Base-by-base conservation (phyloP, 805 yeast species). In the Pichia deserticola region DNA sequence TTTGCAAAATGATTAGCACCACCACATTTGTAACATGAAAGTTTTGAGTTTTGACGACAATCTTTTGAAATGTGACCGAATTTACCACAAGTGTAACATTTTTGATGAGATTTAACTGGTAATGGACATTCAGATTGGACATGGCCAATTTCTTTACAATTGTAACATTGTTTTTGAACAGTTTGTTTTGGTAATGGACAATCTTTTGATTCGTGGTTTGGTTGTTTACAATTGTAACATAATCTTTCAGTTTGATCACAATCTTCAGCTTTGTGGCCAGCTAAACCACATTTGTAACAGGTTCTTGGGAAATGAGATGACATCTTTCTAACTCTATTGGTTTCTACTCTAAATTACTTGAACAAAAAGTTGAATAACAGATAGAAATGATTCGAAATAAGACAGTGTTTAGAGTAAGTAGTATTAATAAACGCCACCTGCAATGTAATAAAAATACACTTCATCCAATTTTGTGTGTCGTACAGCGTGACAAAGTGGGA, bases 1-100 rank as follows among this genome's bases (percentile, higher is more conserved):
- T 87, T 84, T 57, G 96, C 95, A 72, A 83, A 84, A 70, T 89
- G 96, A 81, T 87, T 87, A 65, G 93, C 89, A 57, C 92, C 93
- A 64, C 95, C 95, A 68, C 95, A 87, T 72, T 84, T 87, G 82
- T 84, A 86, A 72, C 96, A 87, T 51, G 87, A 78, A 54, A 84
- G 72, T 53, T 71, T 70, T 20, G 50, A 41, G 11, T 36, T 38
- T 33, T 33, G 15, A 37, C 78, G 65, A 69, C 96, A 88, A 68
- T 79, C 81, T 66, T 81, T 85, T 51, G 95, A 85, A 58, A 87
- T 77, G 74, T 88, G 96, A 54, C 96, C 96, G 52, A 80, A 73
- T 65, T 77, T 77, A 55, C 82, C 78, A 65, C 92, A 85, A 74
- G 76, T 79, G 84, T 82, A 88, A 72, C 96, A 88, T 67, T 86